Evolutionary conservation across 2,329 filamentous ascomycete genomes (phyloP).

Genomic region (Ophiobolus disseminans): DNA sequence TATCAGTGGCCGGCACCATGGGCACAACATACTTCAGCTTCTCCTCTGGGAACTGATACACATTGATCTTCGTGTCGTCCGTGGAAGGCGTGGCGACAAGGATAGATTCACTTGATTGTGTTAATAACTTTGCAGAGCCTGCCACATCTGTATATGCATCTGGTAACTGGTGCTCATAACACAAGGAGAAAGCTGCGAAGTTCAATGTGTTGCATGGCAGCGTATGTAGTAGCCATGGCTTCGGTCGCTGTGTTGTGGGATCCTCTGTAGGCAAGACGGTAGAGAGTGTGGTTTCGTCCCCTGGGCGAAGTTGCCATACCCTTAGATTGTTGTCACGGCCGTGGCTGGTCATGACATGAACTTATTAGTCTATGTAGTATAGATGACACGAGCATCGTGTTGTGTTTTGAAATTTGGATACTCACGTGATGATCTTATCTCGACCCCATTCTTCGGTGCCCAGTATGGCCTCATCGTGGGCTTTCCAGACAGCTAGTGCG

Average conservation of each 20-base stretch:
- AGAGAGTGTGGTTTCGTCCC: constrained; percentile 70
- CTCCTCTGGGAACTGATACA: constrained; percentile 82
- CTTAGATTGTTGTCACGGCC: constrained; percentile 86
- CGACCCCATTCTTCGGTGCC: constrained; percentile 73
- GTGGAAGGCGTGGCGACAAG: constrained; percentile 77
- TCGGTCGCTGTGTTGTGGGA: constrained; percentile 56
- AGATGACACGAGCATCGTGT: too few species aligned
- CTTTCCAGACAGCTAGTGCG: constrained; percentile 82
- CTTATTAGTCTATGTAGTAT: constrained; percentile 4
- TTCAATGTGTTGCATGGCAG: constrained; percentile 92
- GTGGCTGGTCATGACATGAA: constrained; percentile 65
- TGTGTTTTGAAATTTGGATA: constrained; percentile 33
- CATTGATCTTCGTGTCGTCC: constrained; percentile 69
- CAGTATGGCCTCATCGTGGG: constrained; percentile 79
- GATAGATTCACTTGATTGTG: constrained; percentile 47
- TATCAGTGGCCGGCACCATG: constrained; percentile 51
- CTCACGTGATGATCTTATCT: constrained; percentile 84
- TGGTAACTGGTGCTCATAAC: constrained; percentile 35
- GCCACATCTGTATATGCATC: not conserved
- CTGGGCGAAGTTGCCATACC: constrained; percentile 76
- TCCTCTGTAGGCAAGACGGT: constrained; percentile 74
- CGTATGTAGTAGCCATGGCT: constrained; percentile 86
- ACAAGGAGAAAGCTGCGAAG: constrained; percentile 83
- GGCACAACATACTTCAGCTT: constrained; percentile 68
- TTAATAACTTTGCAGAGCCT: too few species aligned